Percentiles rank a stretch among this genome's conserved stretches.
Conservation (phyloP, 441 rosid species). For the Macaranga tanarius region DNA sequence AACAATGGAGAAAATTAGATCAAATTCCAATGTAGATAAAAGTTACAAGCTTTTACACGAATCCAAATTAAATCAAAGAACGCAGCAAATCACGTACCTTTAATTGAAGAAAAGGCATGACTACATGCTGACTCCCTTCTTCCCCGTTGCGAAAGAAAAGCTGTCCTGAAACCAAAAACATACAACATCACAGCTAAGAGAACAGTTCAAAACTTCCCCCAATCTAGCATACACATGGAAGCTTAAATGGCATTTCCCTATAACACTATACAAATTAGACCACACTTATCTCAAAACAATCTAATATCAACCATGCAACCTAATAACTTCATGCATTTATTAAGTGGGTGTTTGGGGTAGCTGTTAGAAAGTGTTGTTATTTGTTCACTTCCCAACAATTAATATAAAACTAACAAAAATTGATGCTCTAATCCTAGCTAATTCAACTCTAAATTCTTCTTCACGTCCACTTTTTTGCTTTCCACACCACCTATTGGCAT, state of each 20-base stretch:
- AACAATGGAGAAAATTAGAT: not conserved
- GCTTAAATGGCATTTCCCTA: too few species aligned
- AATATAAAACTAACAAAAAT: not conserved
- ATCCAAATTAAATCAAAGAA: not conserved
- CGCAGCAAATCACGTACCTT: constrained; percentile 37
- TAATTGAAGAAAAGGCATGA: constrained; percentile 37
- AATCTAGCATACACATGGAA: too few species aligned
- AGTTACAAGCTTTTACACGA: not conserved
- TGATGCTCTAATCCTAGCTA: too few species aligned
- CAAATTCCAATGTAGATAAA: not conserved
- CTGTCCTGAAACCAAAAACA: constrained; percentile 32
- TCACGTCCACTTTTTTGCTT: not conserved
- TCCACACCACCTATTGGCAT: not conserved
- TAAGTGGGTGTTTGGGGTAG: too few species aligned
- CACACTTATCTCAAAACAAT: too few species aligned
- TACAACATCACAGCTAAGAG: not conserved
- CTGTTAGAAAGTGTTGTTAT: not conserved
- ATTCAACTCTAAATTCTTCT: not conserved
- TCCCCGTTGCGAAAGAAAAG: constrained; percentile 22
- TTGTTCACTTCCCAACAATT: not conserved
- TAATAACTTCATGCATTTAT: not conserved
- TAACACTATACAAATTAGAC: too few species aligned
- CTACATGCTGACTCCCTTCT: constrained; percentile 30
- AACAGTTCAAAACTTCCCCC: not conserved
- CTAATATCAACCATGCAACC: not conserved